Conservation (phyloP, 169 alveolate genomes). For the Plasmodium knowlesi region DNA sequence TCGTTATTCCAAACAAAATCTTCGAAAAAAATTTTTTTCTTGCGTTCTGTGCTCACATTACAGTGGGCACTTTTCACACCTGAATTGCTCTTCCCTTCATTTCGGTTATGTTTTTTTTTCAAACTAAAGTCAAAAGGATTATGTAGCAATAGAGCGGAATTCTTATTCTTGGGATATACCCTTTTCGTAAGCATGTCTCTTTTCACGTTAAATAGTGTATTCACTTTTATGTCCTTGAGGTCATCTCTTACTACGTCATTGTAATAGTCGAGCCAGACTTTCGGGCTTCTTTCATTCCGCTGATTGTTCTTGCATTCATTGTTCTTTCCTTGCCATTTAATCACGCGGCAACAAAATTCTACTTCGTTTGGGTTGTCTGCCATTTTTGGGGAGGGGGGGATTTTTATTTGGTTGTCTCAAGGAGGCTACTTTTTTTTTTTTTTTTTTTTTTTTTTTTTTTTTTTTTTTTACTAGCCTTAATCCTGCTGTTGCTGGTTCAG, state of each 20-base stretch:
- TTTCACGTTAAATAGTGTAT: slow-evolving; percentile 22
- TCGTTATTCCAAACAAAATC: slow-evolving; percentile 55
- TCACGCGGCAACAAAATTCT: slow-evolving; percentile 49
- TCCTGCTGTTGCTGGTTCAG: neutral
- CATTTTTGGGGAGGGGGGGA: neutral
- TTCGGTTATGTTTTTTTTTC: neutral
- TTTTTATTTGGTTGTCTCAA: neutral
- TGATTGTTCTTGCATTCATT: neutral
- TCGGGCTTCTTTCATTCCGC: neutral
- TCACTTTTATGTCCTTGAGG: neutral
- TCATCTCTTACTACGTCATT: slow-evolving; percentile 59
- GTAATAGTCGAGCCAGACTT: slow-evolving; percentile 47
- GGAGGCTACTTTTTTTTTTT: neutral
- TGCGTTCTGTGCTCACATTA: neutral
- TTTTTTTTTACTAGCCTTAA: neutral
- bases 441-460: neutral
- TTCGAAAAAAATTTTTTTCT: slow-evolving; percentile 3
- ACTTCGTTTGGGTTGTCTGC: slow-evolving; percentile 38
- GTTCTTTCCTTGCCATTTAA: slow-evolving; percentile 9
- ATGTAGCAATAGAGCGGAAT: slow-evolving; percentile 3
- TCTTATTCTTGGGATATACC: neutral
- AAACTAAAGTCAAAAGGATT: slow-evolving; percentile 58
- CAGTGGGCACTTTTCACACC: neutral
- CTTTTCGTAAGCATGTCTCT: slow-evolving; percentile 32
- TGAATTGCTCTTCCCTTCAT: neutral